These are phyloP conservation scores for Chrysanthemum lavandulifolium DNA, from an alignment of 129 eudicot species.

Conservation along the genomic window DNA sequence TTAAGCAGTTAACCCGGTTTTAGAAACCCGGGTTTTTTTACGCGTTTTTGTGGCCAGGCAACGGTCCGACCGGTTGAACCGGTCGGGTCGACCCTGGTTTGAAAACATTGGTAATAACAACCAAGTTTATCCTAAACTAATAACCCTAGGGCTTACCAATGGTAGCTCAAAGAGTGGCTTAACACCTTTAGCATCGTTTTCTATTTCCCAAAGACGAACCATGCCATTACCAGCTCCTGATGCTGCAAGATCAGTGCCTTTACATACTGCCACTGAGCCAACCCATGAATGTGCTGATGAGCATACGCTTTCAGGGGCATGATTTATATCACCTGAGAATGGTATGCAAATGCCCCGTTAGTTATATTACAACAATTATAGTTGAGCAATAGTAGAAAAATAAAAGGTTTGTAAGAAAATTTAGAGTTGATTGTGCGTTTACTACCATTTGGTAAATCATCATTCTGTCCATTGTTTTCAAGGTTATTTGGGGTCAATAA, in stretches of 20 bases:
- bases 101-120: not conserved
- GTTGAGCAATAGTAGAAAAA: not conserved
- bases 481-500: constrained; percentile 24
- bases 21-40: no score
- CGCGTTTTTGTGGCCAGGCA: no score
- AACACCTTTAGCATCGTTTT: constrained; percentile 72
- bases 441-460: constrained; percentile 52
- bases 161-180: constrained; percentile 83
- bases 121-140: not conserved
- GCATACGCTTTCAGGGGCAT: constrained; percentile 24
- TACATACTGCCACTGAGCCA: constrained; percentile 78
- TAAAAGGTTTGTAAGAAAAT: not conserved
- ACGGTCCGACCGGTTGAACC: no score
- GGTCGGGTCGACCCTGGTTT: no score
- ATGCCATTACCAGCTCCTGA: constrained; percentile 97
- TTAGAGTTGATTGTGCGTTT: constrained; percentile 37
- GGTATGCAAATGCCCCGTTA: no score
- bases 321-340: constrained; percentile 35
- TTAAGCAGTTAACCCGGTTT: no score
- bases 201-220: constrained; percentile 77
- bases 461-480: constrained; percentile 30
- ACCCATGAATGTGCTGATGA: constrained; percentile 80
- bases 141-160: constrained; percentile 47
- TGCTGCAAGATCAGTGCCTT: constrained; percentile 93
- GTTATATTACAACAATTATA: not conserved